Evolutionary conservation across 306 rosid genomes (phyloP).

Genomic region (Malus fusca): DNA sequence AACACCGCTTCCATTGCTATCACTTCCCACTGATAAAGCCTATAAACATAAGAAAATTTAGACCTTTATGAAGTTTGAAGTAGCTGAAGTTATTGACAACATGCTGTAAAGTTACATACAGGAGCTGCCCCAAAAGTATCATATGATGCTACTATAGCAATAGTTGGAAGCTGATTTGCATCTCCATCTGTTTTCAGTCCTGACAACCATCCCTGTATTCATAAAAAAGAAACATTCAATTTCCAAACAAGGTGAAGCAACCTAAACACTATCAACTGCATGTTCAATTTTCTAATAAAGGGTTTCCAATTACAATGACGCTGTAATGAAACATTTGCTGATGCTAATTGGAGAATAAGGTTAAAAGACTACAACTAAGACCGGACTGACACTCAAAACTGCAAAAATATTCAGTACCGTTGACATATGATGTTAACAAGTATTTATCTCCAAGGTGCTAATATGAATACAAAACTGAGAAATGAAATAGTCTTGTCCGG

Average conservation of each 20-base stretch:
- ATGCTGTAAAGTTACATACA: conserved; percentile 43
- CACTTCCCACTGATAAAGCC: conserved; percentile 97
- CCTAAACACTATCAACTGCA: not conserved
- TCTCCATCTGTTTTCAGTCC: conserved; percentile 85
- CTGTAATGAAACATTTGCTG: not conserved
- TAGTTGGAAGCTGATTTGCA: conserved; percentile 86
- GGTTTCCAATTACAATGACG: not conserved
- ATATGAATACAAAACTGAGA: not conserved
- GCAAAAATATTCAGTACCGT: not conserved
- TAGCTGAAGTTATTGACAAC: conserved; percentile 10
- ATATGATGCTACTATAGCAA: conserved; percentile 96
- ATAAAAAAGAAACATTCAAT: conserved; percentile 6
- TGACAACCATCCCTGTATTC: conserved; percentile 91
- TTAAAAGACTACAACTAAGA: not conserved
- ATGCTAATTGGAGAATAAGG: not conserved
- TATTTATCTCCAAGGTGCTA: not conserved
- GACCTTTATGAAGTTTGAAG: conserved; percentile 18
- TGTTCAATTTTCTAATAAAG: not conserved
- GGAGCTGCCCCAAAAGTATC: conserved; percentile 99
- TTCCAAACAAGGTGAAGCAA: not conserved
- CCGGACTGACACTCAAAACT: not conserved
- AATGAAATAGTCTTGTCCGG: not conserved
- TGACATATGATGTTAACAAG: not conserved
- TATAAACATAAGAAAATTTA: conserved; percentile 27
- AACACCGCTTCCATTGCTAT: conserved; percentile 92